Evolutionary conservation across 768 basidiomycete species (phyloP).

Genomic region (Suillus paluster): DNA sequence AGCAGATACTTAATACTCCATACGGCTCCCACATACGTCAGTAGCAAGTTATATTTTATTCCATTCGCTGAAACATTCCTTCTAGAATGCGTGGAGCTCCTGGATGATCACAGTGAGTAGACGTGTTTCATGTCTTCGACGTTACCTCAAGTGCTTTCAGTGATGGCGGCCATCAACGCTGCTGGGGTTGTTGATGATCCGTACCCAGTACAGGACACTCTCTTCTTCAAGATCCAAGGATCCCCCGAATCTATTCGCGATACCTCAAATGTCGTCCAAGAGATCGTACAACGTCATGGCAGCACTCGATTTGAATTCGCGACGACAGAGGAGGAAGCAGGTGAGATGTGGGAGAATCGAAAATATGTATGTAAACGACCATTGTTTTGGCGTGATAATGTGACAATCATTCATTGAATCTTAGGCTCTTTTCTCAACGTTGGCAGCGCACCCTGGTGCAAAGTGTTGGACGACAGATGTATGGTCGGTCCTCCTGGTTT

Average conservation of each 20-base stretch:
- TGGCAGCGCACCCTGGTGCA: slow-evolving; percentile 64
- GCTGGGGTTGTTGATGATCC: slow-evolving; percentile 62
- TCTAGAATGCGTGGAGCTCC: slow-evolving; percentile 84
- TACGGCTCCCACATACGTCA: slow-evolving; percentile 76
- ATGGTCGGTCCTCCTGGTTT: slow-evolving; percentile 53
- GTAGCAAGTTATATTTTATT: slow-evolving; percentile 29
- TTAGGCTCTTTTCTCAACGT: slow-evolving; percentile 61
- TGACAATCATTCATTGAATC: background rate
- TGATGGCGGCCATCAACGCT: slow-evolving; percentile 79
- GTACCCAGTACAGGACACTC: slow-evolving; percentile 74
- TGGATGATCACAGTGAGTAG: slow-evolving; percentile 72
- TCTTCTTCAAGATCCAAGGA: slow-evolving; percentile 94
- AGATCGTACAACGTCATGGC: slow-evolving; percentile 69
- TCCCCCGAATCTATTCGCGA: slow-evolving; percentile 59
- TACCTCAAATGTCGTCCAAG: slow-evolving; percentile 60
- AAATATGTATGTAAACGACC: slow-evolving; percentile 56
- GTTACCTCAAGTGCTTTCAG: slow-evolving; percentile 32
- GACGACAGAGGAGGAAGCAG: slow-evolving; percentile 72
- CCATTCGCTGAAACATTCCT: slow-evolving; percentile 3
- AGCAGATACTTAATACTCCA: slow-evolving; percentile 74
- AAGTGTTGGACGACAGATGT: slow-evolving; percentile 90
- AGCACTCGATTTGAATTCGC: slow-evolving; percentile 76
- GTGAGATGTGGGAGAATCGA: slow-evolving; percentile 81
- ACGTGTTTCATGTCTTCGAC: background rate
- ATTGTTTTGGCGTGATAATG: background rate